Evolutionary conservation across 2,329 filamentous ascomycete species (phyloP).

Genomic region (Coccinonectria pachysandricola): DNA sequence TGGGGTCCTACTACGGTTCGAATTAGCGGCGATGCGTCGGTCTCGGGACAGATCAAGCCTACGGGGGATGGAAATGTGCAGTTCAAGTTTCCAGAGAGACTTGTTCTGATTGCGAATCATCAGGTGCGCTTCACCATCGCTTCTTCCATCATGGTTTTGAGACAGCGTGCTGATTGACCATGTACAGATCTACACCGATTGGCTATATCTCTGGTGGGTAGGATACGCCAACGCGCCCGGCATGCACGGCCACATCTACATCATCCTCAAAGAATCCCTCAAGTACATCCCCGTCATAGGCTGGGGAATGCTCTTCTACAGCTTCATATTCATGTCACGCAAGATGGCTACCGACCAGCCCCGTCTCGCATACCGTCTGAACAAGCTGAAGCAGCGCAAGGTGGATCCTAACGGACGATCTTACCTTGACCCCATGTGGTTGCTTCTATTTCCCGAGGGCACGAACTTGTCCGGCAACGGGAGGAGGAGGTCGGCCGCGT

Average conservation of each 20-base stretch:
- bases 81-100: slow-evolving; percentile 69
- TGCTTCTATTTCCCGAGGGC: slow-evolving; percentile 78
- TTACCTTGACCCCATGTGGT: slow-evolving; percentile 75
- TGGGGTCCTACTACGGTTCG: slow-evolving; percentile 78
- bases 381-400: slow-evolving; percentile 53
- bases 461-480: slow-evolving; percentile 70
- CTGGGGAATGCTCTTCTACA: slow-evolving; percentile 73
- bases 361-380: slow-evolving; percentile 62
- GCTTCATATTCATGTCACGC: slow-evolving; percentile 85
- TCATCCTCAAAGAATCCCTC: slow-evolving; percentile 80
- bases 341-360: slow-evolving; percentile 76
- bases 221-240: slow-evolving; percentile 67
- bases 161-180: slow-evolving; percentile 13
- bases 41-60: slow-evolving; percentile 62
- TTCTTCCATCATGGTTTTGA: slow-evolving; percentile 1
- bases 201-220: slow-evolving; percentile 90
- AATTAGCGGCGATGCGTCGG: slow-evolving; percentile 73
- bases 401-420: slow-evolving; percentile 41
- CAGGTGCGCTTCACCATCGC: slow-evolving; percentile 38
- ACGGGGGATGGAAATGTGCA: slow-evolving; percentile 63
- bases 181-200: slow-evolving; percentile 69
- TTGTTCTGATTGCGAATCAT: slow-evolving; percentile 81
- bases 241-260: slow-evolving; percentile 81
- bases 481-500: slow-evolving; percentile 57
- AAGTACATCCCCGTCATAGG: slow-evolving; percentile 73